Evolutionary conservation across 768 basidiomycete species (phyloP).

Genomic region (Boletus insuetus): DNA sequence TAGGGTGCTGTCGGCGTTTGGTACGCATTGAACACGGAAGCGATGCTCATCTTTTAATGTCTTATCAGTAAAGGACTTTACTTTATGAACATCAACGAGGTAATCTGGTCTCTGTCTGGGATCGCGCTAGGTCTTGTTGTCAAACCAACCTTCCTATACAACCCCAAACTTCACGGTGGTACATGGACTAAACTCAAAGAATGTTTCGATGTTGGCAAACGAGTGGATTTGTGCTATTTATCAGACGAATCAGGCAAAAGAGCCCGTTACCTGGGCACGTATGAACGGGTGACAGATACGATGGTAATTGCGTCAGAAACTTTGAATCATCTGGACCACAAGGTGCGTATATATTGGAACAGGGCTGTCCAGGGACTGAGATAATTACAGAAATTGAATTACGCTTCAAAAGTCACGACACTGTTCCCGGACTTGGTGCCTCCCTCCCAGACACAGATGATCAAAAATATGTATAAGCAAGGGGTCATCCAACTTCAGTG

Average conservation of each 20-base stretch:
- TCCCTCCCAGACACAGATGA: conserved; percentile 24
- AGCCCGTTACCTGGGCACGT: conserved; percentile 25
- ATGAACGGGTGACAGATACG: conserved; percentile 19
- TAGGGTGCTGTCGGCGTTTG: conserved; percentile 3
- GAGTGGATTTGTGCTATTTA: conserved; percentile 20
- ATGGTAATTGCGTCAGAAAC: conserved; percentile 14
- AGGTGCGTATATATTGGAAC: conserved; percentile 6
- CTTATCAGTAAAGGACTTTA: conserved; percentile 10
- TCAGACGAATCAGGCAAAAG: not conserved
- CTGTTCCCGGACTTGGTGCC: conserved; percentile 22
- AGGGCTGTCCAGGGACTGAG: not conserved
- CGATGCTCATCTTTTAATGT: not conserved
- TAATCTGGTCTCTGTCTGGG: conserved; percentile 23
- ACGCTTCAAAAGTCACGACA: conserved; percentile 16
- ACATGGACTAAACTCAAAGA: conserved; percentile 14
- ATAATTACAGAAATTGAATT: conserved; percentile 16
- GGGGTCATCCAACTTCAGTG: conserved; percentile 29
- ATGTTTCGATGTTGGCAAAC: conserved; percentile 11
- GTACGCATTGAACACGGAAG: conserved; percentile 6
- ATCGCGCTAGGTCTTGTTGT: conserved; percentile 27
- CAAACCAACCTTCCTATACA: conserved; percentile 25
- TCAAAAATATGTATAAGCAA: conserved; percentile 26
- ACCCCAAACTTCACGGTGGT: conserved; percentile 18
- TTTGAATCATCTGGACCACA: conserved; percentile 6
- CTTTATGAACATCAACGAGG: conserved; percentile 11